A percentile compares a stretch with the other conserved stretches of the same genome.
These are phyloP conservation scores for Colletotrichum gloeosporioides DNA, from an alignment of 2,329 filamentous ascomycete genomes.

Conservation along the genomic window DNA sequence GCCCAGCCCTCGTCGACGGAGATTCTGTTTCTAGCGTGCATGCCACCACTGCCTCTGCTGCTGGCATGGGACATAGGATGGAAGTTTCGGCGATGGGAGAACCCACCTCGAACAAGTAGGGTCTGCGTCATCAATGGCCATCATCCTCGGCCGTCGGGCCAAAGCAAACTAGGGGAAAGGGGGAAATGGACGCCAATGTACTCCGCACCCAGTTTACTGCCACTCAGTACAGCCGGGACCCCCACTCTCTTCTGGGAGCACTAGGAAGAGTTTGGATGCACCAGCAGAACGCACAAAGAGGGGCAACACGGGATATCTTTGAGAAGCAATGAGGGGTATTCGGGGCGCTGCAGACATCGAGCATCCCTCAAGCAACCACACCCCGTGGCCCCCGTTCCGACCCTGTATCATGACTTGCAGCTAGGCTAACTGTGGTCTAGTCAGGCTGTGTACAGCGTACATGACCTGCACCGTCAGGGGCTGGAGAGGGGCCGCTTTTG, in stretches of 20 bases:
- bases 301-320: background rate
- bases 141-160: slow-evolving; percentile 6
- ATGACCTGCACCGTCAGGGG: slow-evolving; percentile 14
- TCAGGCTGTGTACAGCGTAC: background rate
- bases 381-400: background rate
- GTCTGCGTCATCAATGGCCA: background rate
- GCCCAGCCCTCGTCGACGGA: background rate
- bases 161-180: background rate
- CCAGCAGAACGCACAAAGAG: background rate
- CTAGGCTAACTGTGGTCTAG: slow-evolving; percentile 14
- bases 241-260: background rate
- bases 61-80: background rate
- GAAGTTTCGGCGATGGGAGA: background rate
- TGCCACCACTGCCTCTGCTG: background rate
- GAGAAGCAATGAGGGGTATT: background rate
- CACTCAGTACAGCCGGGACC: background rate
- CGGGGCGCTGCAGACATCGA: background rate
- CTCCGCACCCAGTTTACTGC: background rate
- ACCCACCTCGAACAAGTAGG: background rate
- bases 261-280: background rate
- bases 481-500: slow-evolving; percentile 9
- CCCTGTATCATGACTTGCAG: slow-evolving; percentile 20
- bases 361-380: background rate
- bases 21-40: background rate
- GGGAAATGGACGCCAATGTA: background rate